A percentile compares a stretch with the other conserved stretches of the same genome.
phyloP scores from a whole-genome alignment of 2,329 filamentous ascomycete species.

The Colletotrichum godetiae region DNA sequence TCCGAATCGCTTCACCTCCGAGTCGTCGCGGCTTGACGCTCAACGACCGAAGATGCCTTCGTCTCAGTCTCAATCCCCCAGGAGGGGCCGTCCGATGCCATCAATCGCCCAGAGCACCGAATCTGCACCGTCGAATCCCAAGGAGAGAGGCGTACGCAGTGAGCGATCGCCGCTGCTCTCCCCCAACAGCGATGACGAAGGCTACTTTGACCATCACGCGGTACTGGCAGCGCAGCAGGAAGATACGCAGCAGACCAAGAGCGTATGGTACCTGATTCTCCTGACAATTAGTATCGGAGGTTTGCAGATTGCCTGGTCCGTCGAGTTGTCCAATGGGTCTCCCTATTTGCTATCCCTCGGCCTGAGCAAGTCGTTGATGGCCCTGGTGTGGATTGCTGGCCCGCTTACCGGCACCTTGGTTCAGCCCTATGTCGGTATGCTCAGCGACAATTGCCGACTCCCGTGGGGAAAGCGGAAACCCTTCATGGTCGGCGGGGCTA shows the following conservation, averaged over 20 bases:
- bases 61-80: constrained; percentile 21
- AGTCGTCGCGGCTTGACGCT: neutral
- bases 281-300: constrained; percentile 89
- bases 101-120: constrained; percentile 26
- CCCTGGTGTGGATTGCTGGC: constrained; percentile 86
- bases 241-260: constrained; percentile 74
- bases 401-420: constrained; percentile 83
- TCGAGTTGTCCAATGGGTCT: constrained; percentile 93
- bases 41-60: constrained; percentile 20
- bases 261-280: constrained; percentile 85
- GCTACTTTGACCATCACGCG: constrained; percentile 16
- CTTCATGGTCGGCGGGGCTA: constrained; percentile 79
- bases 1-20: constrained; percentile 7
- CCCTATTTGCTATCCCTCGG: constrained; percentile 84
- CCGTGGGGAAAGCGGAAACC: constrained; percentile 84
- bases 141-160: constrained; percentile 7
- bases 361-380: constrained; percentile 84
- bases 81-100: constrained; percentile 31
- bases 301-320: constrained; percentile 94
- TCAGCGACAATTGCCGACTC: constrained; percentile 81
- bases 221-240: constrained; percentile 24
- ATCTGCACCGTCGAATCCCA: constrained; percentile 12
- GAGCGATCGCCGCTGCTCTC: constrained; percentile 34
- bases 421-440: constrained; percentile 85
- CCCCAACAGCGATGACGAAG: constrained; percentile 28